Base-by-base conservation (phyloP, 2,329 filamentous ascomycete genomes). In the Monosporascus sp. region DNA sequence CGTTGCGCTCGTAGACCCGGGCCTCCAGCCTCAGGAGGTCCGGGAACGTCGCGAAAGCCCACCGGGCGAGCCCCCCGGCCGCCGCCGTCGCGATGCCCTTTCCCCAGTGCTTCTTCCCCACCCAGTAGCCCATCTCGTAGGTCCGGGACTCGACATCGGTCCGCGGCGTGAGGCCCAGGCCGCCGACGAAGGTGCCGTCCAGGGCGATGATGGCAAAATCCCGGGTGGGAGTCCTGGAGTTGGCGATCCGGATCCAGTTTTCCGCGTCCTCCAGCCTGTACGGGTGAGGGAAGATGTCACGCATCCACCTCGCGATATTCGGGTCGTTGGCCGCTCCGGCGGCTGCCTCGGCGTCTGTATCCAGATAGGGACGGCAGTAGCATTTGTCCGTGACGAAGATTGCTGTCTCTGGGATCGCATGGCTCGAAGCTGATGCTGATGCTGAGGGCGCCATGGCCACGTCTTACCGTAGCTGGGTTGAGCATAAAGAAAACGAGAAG, bases 51-150 rank as follows among this genome's bases (percentile, higher is more conserved):
- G 64, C 63, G 54, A 81, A 79, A 3, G 70, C 66, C 75, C 77
- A 81, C 24, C 58, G 60, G 17, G 65, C 60, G 48, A 79, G 72
- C 1, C 56, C 75, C 3, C 31, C 47, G 2, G 70, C 53, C 15
- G 70, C 75, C 56, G 73, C 75, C 1, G 68, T 72, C 52, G 68
- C 70, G 52, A 76, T 70, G 1, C 79, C 78, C 31, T 67, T 68
- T 0, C 77, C 75, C 78, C 77, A 78, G 47, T 68, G 63, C 11
- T 64, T 58, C 38, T 65, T 66, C 1, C 67, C 71, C 24, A 77
- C 39, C 70, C 73, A 80, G 65, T 81, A 82, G 5, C 78, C 79
- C 1, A 81, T 6, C 65, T 80, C 75, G 61, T 71, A 70, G 4
- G 70, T 75, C 47, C 70, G 67, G 57, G 68, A 70, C 53, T 76